Conservation (phyloP, 495 filamentous ascomycete species). For the Margaritispora aquatica region DNA sequence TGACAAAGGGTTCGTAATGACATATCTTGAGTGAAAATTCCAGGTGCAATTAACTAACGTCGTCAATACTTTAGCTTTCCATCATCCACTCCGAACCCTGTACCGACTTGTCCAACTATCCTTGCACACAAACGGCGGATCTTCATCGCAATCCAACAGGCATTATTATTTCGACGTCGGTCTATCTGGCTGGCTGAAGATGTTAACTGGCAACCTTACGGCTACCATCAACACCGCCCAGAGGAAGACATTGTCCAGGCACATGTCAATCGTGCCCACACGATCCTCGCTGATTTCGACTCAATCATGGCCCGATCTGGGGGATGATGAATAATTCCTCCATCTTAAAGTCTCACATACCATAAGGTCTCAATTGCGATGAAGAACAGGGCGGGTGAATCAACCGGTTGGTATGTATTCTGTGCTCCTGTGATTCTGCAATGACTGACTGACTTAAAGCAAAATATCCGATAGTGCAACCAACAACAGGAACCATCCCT, state of each 20-base stretch:
- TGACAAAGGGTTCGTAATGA: not conserved
- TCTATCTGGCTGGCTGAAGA: not conserved
- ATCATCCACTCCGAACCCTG: not conserved
- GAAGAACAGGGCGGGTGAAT: not conserved
- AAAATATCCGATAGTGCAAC: too few relatives aligned
- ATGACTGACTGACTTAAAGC: too few relatives aligned
- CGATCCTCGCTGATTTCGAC: not conserved
- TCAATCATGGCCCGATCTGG: not conserved
- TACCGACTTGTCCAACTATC: not conserved
- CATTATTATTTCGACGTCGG: not conserved
- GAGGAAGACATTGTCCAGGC: not conserved
- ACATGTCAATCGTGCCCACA: not conserved
- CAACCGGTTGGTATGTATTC: too few relatives aligned
- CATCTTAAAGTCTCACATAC: too few relatives aligned
- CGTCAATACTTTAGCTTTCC: too few relatives aligned
- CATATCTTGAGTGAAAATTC: too few relatives aligned
- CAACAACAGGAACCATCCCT: too few relatives aligned
- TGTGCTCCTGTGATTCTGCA: too few relatives aligned
- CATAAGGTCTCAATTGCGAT: not conserved
- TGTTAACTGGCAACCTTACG: not conserved
- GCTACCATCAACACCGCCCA: not conserved
- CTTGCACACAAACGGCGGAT: not conserved
- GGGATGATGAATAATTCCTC: too few relatives aligned
- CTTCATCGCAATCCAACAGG: not conserved
- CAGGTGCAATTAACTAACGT: too few relatives aligned